A percentile compares a stretch with the other conserved stretches of the same genome.
Evolutionary conservation across 352 stramenopile genomes (phyloP).

Genomic region (Globisporangium splendens): DNA sequence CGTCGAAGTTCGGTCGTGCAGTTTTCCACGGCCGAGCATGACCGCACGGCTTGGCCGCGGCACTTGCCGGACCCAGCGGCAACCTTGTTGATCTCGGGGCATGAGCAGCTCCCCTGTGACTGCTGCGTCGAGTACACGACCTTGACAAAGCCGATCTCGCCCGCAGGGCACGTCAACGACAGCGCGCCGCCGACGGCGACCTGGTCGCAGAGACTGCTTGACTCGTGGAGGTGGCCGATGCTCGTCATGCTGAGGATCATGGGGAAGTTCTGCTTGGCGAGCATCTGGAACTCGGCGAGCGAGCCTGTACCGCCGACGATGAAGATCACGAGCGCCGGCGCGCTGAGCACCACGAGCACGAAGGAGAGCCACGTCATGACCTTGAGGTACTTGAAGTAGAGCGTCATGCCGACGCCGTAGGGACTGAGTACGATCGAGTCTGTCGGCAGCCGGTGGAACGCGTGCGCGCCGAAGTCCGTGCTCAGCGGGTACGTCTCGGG

Average conservation of each 20-base stretch:
- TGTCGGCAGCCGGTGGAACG: slow-evolving; percentile 69
- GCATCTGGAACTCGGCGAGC: slow-evolving; percentile 49
- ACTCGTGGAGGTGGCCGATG: slow-evolving; percentile 72
- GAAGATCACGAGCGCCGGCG: slow-evolving; percentile 57
- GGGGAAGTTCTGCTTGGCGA: slow-evolving; percentile 65
- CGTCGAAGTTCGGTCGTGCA: slow-evolving; percentile 44
- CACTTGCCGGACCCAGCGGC: slow-evolving; percentile 50
- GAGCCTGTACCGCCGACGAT: slow-evolving; percentile 59
- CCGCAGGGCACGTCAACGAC: slow-evolving; percentile 58
- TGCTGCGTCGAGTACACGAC: slow-evolving; percentile 68
- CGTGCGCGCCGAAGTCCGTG: slow-evolving; percentile 76
- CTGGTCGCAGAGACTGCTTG: slow-evolving; percentile 68
- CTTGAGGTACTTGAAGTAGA: slow-evolving; percentile 89
- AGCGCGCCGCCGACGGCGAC: slow-evolving; percentile 40
- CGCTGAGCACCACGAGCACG: slow-evolving; percentile 62
- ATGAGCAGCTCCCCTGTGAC: slow-evolving; percentile 57
- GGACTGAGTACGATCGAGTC: slow-evolving; percentile 75
- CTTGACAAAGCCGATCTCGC: slow-evolving; percentile 77
- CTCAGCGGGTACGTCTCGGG: slow-evolving; percentile 53
- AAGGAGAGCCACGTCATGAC: slow-evolving; percentile 83
- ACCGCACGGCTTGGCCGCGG: slow-evolving; percentile 25
- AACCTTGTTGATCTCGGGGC: slow-evolving; percentile 66
- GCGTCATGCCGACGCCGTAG: slow-evolving; percentile 68
- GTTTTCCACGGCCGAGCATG: slow-evolving; percentile 12
- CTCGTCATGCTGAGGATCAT: slow-evolving; percentile 74